phyloP scores from a whole-genome alignment of 2,329 filamentous ascomycete genomes.

The Colletotrichum sansevieriae region DNA sequence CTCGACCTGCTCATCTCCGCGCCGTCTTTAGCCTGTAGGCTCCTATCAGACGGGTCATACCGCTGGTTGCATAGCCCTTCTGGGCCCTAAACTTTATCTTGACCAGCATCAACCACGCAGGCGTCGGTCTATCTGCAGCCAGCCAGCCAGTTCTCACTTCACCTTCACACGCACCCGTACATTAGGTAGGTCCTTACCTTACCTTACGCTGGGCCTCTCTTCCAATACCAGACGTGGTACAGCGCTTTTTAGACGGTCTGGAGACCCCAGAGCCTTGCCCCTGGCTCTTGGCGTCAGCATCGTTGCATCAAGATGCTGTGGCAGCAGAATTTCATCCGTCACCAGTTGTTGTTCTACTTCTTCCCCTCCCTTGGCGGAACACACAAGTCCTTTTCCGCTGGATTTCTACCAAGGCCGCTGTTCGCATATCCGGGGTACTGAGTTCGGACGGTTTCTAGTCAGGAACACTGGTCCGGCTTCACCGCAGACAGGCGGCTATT shows the following conservation, averaged over 20 bases:
- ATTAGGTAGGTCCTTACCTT: not conserved
- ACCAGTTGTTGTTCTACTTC: not conserved
- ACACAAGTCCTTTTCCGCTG: not conserved
- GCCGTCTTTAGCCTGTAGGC: constrained; percentile 14
- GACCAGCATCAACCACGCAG: constrained; percentile 36
- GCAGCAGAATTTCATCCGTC: not conserved
- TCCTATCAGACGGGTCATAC: constrained; percentile 1
- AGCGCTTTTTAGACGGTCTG: not conserved
- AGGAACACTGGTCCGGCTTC: not conserved
- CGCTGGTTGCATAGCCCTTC: constrained; percentile 14
- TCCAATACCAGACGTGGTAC: not conserved
- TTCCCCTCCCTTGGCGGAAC: not conserved
- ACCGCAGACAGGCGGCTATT: constrained; percentile 23
- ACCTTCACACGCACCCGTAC: too few relatives aligned
- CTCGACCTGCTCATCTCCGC: too few relatives aligned
- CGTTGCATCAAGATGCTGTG: not conserved
- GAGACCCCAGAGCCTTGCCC: constrained; percentile 19
- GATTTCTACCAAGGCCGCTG: not conserved
- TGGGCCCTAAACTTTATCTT: constrained; percentile 30
- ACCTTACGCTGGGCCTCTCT: constrained; percentile 11
- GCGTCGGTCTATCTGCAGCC: constrained; percentile 8
- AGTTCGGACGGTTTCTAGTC: constrained; percentile 28
- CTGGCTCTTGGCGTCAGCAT: constrained; percentile 20
- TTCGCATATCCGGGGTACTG: not conserved
- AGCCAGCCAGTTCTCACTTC: not conserved